Percentiles rank a stretch among this genome's conserved stretches.
These are phyloP conservation scores for Prunella vulgaris DNA, from an alignment of 257 asterid genomes.

Conservation along the genomic window DNA sequence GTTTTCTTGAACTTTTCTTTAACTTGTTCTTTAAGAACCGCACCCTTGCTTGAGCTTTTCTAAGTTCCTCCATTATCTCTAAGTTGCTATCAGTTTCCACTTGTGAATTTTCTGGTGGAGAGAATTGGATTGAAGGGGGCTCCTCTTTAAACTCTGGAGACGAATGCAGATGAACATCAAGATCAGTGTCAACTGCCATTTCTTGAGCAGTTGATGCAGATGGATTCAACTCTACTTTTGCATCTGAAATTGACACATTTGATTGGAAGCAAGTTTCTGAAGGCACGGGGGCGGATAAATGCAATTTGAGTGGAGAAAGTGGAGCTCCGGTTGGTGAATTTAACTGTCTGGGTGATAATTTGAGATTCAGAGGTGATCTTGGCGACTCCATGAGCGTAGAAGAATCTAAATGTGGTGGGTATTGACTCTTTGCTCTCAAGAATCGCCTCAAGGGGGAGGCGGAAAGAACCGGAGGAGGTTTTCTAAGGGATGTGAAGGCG, in stretches of 20 bases:
- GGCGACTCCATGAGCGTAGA: constrained; percentile 21
- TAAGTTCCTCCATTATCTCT: constrained; percentile 29
- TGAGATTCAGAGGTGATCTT: constrained; percentile 22
- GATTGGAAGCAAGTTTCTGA: constrained; percentile 19
- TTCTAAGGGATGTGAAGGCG: constrained; percentile 8
- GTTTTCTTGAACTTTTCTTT: constrained; percentile 17
- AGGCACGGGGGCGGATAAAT: constrained; percentile 21
- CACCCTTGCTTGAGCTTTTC: constrained; percentile 38
- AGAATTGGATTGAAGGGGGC: constrained; percentile 41
- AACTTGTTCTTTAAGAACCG: constrained; percentile 28
- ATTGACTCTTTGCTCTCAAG: constrained; percentile 14
- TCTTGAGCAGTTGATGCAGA: constrained; percentile 10
- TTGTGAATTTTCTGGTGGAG: constrained; percentile 15
- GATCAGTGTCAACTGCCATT: not conserved
- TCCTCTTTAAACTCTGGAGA: not conserved
- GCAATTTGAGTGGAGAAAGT: constrained; percentile 23
- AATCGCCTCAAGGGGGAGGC: constrained; percentile 18
- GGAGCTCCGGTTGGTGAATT: constrained; percentile 21
- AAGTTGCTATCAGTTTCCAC: constrained; percentile 10
- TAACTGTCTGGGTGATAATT: not conserved
- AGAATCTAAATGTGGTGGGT: constrained; percentile 9
- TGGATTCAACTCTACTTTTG: constrained; percentile 11
- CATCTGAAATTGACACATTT: constrained; percentile 1
- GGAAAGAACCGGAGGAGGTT: constrained; percentile 26
- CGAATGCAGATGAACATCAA: not conserved